Evolutionary conservation across 2,329 filamentous ascomycete species (phyloP).

Genomic region (Aspergillus oerlinghausenensis): DNA sequence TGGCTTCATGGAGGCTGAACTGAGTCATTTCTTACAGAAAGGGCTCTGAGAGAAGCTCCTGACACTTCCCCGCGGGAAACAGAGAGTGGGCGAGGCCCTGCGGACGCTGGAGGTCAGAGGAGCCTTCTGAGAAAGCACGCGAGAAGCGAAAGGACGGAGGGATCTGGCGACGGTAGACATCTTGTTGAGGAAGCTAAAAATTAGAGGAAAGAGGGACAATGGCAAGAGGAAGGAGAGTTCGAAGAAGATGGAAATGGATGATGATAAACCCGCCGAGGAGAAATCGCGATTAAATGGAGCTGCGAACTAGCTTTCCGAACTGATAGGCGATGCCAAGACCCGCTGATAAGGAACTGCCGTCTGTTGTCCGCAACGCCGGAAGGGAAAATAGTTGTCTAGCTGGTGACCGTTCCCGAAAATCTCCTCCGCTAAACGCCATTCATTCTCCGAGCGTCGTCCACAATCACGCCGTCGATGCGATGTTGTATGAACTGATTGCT

Average conservation of each 20-base stretch:
- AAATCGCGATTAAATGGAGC: constrained; percentile 15
- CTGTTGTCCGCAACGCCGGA: constrained; percentile 6
- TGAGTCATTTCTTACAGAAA: constrained; percentile 28
- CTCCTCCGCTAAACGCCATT: constrained; percentile 15
- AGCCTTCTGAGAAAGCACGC: constrained; percentile 34
- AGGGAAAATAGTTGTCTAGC: neutral
- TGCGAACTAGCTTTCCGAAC: constrained; percentile 26
- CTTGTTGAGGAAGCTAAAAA: constrained; percentile 12
- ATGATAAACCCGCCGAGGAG: constrained; percentile 5
- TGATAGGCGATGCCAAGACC: constrained; percentile 27
- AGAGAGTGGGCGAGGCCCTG: constrained; percentile 29
- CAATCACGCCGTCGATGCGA: constrained; percentile 39
- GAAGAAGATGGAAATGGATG: neutral
- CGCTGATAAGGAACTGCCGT: constrained; percentile 18
- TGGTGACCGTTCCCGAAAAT: constrained; percentile 14
- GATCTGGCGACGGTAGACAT: constrained; percentile 37
- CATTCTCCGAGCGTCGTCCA: constrained; percentile 16
- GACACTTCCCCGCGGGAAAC: constrained; percentile 40
- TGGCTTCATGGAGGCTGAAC: constrained; percentile 3
- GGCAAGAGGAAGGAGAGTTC: constrained; percentile 4
- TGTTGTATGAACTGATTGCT: constrained; percentile 98
- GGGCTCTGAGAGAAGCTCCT: constrained; percentile 41
- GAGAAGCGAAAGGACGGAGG: constrained; percentile 34
- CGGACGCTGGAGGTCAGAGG: constrained; percentile 24
- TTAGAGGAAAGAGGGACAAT: constrained; percentile 12